phyloP scores from a whole-genome alignment of 345 rosid genomes.

The Erysimum cheiranthoides region DNA sequence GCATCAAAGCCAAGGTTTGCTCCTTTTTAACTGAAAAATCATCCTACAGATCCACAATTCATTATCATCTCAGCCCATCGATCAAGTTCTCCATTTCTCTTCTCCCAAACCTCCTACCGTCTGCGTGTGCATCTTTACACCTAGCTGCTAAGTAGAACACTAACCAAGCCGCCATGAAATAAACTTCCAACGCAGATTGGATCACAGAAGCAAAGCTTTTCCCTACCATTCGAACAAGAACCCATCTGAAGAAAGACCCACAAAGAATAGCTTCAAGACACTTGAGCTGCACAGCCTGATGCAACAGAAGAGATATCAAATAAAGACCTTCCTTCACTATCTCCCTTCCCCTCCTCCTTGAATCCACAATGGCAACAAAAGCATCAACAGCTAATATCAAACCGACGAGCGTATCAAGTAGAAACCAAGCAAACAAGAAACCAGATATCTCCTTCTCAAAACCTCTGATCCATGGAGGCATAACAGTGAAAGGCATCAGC shows the following conservation, averaged over 20 bases:
- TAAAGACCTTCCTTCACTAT: constrained; percentile 88
- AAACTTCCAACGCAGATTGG: constrained; percentile 85
- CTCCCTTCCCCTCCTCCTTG: constrained; percentile 85
- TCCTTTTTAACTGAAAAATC: constrained; percentile 34
- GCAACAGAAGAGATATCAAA: constrained; percentile 67
- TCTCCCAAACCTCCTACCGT: constrained; percentile 79
- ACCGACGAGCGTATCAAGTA: constrained; percentile 71
- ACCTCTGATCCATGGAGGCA: constrained; percentile 84
- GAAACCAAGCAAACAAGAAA: constrained; percentile 82
- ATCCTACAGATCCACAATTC: constrained; percentile 31
- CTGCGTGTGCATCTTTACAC: constrained; percentile 71
- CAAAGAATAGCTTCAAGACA: constrained; percentile 83
- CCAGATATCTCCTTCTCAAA: constrained; percentile 87
- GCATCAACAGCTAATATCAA: constrained; percentile 79
- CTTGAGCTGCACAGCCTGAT: constrained; percentile 80
- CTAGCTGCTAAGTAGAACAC: constrained; percentile 77
- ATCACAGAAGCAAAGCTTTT: constrained; percentile 59
- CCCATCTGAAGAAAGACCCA: constrained; percentile 74
- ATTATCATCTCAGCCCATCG: constrained; percentile 69
- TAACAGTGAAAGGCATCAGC: constrained; percentile 87
- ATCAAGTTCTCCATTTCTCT: constrained; percentile 82
- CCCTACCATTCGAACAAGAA: constrained; percentile 58
- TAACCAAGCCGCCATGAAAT: constrained; percentile 91
- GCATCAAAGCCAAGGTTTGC: constrained; percentile 44
- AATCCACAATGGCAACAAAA: constrained; percentile 84